phyloP scores from a whole-genome alignment of 1,284 basidiomycete genomes.

The Puccinia coronata region DNA sequence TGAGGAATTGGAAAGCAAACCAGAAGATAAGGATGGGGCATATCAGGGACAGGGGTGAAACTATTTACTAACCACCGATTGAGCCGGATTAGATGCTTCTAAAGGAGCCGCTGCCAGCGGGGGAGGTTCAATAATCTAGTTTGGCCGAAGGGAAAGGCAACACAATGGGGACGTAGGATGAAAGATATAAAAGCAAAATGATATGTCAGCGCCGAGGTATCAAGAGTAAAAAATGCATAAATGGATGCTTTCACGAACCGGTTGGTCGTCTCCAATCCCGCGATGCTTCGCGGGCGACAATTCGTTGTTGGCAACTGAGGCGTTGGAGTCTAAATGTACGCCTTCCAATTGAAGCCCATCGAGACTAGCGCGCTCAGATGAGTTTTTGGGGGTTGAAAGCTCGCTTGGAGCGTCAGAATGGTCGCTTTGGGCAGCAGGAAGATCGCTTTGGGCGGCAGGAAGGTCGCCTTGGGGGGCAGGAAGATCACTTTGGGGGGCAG shows the following conservation, averaged over 20 bases:
- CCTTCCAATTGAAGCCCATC: constrained; percentile 9
- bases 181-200: background rate
- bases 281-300: background rate
- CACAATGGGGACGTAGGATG: too few species aligned
- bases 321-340: background rate
- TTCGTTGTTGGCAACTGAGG: background rate
- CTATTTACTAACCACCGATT: too few species aligned
- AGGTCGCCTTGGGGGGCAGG: background rate
- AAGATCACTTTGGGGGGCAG: background rate
- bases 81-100: too few species aligned
- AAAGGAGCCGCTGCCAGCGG: too few species aligned
- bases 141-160: too few species aligned
- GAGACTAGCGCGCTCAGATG: background rate
- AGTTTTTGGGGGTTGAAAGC: too few species aligned
- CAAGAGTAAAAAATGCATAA: background rate
- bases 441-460: background rate
- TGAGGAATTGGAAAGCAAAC: background rate
- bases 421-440: background rate
- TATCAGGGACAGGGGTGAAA: too few species aligned
- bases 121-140: too few species aligned
- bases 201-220: background rate
- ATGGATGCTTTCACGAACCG: background rate
- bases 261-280: background rate
- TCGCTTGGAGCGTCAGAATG: too few species aligned
- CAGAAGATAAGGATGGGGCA: too few species aligned